Evolutionary conservation across 352 stramenopile genomes (phyloP).

Genomic region (Pythium pyrilobum): DNA sequence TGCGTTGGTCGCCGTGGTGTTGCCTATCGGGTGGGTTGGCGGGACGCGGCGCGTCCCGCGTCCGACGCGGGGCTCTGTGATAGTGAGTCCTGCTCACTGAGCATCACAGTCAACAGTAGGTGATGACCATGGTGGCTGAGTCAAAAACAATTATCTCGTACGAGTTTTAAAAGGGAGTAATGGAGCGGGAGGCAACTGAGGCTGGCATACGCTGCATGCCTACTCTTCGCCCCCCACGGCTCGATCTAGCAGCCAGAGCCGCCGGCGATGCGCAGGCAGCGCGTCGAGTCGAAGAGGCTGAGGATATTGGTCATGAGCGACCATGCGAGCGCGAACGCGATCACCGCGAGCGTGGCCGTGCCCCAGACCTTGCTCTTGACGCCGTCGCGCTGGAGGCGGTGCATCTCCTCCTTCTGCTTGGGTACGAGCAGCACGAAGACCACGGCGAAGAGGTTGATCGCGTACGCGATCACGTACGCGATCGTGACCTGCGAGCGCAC

Average conservation of each 20-base stretch:
- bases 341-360: slow-evolving; percentile 27
- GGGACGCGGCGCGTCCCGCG: no score
- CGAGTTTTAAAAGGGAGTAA: no score
- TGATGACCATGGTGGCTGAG: no score
- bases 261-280: slow-evolving; percentile 42
- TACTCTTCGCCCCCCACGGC: no score
- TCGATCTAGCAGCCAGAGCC: slow-evolving; percentile 38
- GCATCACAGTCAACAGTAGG: no score
- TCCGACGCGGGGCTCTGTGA: no score
- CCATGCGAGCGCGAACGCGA: slow-evolving; percentile 46
- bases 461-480: slow-evolving; percentile 55
- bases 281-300: slow-evolving; percentile 44
- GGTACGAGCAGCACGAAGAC: slow-evolving; percentile 43
- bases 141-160: no score
- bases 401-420: slow-evolving; percentile 44
- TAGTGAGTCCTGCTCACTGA: no score
- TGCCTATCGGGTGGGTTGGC: no score
- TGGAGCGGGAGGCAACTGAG: no score
- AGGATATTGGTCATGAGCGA: slow-evolving; percentile 62
- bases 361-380: slow-evolving; percentile 38
- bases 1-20: no score
- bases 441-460: slow-evolving; percentile 38
- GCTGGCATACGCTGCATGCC: no score
- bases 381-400: slow-evolving; percentile 34
- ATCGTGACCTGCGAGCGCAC: slow-evolving; percentile 45